Percentiles rank a stretch among this genome's conserved stretches.
Evolutionary conservation across 2,329 filamentous ascomycete species (phyloP).

Genomic region (Colletotrichum ledebouriae): DNA sequence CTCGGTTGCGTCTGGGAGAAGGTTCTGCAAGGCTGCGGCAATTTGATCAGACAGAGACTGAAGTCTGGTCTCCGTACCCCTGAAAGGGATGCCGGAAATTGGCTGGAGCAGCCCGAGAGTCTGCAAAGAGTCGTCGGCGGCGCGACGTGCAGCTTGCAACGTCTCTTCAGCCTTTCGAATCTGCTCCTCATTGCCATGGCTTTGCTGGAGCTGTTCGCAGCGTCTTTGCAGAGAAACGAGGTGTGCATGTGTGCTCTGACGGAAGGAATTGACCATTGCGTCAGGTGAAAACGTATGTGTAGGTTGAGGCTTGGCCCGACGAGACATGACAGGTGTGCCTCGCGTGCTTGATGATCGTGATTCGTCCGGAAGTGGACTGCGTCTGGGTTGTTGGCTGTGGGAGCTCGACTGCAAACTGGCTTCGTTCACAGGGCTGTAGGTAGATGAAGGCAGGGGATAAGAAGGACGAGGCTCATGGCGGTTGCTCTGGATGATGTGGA

Average conservation of each 20-base stretch:
- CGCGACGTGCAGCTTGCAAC: slow-evolving; percentile 21
- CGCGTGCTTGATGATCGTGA: slow-evolving; percentile 31
- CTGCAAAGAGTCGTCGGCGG: slow-evolving; percentile 22
- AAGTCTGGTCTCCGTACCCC: slow-evolving; percentile 34
- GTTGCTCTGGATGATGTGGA: slow-evolving; percentile 36
- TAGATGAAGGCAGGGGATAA: slow-evolving; percentile 27
- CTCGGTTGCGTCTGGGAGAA: slow-evolving; percentile 6
- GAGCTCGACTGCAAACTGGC: slow-evolving; percentile 31
- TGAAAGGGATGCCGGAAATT: slow-evolving; percentile 32
- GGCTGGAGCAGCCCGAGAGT: slow-evolving; percentile 31
- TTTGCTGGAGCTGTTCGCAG: slow-evolving; percentile 30
- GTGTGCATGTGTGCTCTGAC: slow-evolving; percentile 27
- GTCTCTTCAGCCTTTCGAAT: slow-evolving; percentile 9
- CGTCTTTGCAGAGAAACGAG: slow-evolving; percentile 23
- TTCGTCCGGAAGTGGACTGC: slow-evolving; percentile 36
- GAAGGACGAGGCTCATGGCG: slow-evolving; percentile 28
- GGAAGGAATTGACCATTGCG: slow-evolving; percentile 32
- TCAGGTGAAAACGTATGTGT: slow-evolving; percentile 35
- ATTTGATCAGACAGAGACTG: slow-evolving; percentile 36
- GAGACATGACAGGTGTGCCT: slow-evolving; percentile 34
- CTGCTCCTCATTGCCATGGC: slow-evolving; percentile 6
- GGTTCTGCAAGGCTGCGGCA: slow-evolving; percentile 16
- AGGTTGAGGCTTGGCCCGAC: slow-evolving; percentile 30
- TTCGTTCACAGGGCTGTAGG: slow-evolving; percentile 33
- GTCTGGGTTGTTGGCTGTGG: slow-evolving; percentile 26